These are phyloP conservation scores for Dioscorea cayenensis DNA, from an alignment of 116 monocot genomes.

Conservation along the genomic window DNA sequence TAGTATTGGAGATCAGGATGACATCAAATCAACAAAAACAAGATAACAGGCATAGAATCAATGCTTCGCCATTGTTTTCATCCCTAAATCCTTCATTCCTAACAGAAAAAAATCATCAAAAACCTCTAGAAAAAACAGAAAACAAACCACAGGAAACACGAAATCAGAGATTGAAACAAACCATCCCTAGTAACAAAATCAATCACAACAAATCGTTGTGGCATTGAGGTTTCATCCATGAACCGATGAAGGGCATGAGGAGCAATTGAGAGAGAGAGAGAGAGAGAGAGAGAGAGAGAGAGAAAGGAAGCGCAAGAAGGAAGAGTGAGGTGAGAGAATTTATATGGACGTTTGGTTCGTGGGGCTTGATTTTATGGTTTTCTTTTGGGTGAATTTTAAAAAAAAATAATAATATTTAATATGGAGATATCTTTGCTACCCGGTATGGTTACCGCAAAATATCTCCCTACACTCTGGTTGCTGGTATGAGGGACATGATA, in stretches of 20 bases:
- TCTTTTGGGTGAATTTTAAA: not conserved
- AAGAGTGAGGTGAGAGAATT: conserved; percentile 1
- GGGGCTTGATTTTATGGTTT: not conserved
- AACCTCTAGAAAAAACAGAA: not conserved
- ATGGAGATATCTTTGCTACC: not conserved
- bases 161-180: not conserved
- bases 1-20: not conserved
- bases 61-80: not conserved
- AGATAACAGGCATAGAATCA: not conserved
- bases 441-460: not conserved
- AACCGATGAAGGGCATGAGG: not conserved
- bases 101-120: not conserved
- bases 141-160: not conserved
- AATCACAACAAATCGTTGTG: not conserved
- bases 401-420: not conserved
- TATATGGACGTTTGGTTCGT: not conserved
- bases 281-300: too few species aligned
- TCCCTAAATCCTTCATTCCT: not conserved
- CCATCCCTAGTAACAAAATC: not conserved
- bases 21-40: not conserved
- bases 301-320: not conserved
- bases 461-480: too few species aligned
- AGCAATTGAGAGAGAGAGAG: too few species aligned
- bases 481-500: not conserved
- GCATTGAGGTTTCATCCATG: not conserved